These are phyloP conservation scores for Acacia acuminata DNA, from an alignment of 306 rosid genomes.

Conservation along the genomic window DNA sequence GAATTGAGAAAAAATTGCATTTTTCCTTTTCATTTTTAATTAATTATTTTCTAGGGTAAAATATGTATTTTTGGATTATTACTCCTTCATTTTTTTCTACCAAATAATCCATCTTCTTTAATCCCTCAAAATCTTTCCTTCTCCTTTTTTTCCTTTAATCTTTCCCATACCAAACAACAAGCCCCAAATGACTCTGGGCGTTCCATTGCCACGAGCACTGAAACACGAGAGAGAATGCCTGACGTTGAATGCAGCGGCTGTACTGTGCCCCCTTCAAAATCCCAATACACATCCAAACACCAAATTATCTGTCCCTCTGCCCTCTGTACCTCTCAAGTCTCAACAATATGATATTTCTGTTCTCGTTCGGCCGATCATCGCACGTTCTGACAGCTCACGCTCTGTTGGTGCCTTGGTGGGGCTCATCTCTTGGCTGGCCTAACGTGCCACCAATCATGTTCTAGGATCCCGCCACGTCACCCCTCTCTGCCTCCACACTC, in stretches of 20 bases:
- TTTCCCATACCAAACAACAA: too few relatives aligned
- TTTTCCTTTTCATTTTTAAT: too few relatives aligned
- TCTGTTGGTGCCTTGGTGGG: slow-evolving; percentile 41
- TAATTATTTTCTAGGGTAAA: too few relatives aligned
- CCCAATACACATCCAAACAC: slow-evolving; percentile 28
- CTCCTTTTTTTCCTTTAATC: too few relatives aligned
- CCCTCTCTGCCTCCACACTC: too few relatives aligned
- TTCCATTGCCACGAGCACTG: too few relatives aligned
- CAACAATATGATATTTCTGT: neutral
- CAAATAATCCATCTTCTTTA: too few relatives aligned
- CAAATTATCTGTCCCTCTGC: neutral
- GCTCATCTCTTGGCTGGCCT: slow-evolving; percentile 42
- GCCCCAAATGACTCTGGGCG: too few relatives aligned
- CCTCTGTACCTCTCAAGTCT: neutral
- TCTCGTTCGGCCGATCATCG: slow-evolving; percentile 32
- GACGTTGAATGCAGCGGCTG: slow-evolving; percentile 50
- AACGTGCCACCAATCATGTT: slow-evolving; percentile 71
- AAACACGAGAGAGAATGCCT: neutral
- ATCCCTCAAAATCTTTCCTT: too few relatives aligned
- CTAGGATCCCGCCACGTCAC: slow-evolving; percentile 58
- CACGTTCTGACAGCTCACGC: slow-evolving; percentile 80
- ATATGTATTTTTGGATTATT: too few relatives aligned
- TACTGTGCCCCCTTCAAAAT: slow-evolving; percentile 37
- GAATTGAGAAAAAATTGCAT: too few relatives aligned
- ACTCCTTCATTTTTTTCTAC: too few relatives aligned